A percentile compares a stretch with the other conserved stretches of the same genome.
These are phyloP conservation scores for Fusarium cyanostomum DNA, from an alignment of 2,329 filamentous ascomycete genomes.

Conservation along the genomic window DNA sequence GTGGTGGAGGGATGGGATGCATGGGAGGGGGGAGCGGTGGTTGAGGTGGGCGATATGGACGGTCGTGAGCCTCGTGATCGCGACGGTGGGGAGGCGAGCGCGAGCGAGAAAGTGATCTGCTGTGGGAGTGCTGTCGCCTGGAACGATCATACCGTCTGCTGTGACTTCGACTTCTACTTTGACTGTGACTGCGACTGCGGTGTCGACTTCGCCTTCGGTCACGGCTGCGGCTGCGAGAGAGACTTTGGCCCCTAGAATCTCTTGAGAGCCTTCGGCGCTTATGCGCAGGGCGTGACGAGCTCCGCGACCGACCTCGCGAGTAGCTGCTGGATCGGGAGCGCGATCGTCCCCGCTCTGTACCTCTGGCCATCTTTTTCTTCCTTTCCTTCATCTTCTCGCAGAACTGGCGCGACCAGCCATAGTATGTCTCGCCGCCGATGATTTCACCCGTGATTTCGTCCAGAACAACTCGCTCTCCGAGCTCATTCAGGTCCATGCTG, in stretches of 20 bases:
- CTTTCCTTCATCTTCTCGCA: conserved; percentile 81
- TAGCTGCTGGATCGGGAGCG: conserved; percentile 44
- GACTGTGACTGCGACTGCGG: conserved; percentile 39
- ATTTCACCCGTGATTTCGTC: conserved; percentile 74
- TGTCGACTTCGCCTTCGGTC: conserved; percentile 46
- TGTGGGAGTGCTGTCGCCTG: conserved; percentile 37
- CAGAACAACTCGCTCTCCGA: conserved; percentile 74
- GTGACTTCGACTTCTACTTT: conserved; percentile 28
- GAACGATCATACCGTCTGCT: conserved; percentile 31
- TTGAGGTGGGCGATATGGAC: conserved; percentile 32
- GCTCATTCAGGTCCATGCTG: conserved; percentile 73
- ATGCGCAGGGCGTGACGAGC: conserved; percentile 44
- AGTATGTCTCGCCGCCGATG: conserved; percentile 77
- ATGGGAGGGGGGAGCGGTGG: conserved; percentile 35
- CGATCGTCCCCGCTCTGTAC: conserved; percentile 47
- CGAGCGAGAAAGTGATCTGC: conserved; percentile 42
- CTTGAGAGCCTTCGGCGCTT: conserved; percentile 45
- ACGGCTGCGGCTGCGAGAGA: conserved; percentile 39
- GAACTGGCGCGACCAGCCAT: conserved; percentile 85
- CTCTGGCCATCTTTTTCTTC: conserved; percentile 45
- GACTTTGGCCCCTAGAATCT: conserved; percentile 36
- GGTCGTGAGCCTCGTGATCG: conserved; percentile 19
- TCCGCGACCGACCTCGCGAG: conserved; percentile 44
- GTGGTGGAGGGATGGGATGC: conserved; percentile 32
- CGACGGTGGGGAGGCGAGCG: conserved; percentile 33